Evolutionary conservation across 768 basidiomycete genomes (phyloP).

Genomic region (Russula sp.): DNA sequence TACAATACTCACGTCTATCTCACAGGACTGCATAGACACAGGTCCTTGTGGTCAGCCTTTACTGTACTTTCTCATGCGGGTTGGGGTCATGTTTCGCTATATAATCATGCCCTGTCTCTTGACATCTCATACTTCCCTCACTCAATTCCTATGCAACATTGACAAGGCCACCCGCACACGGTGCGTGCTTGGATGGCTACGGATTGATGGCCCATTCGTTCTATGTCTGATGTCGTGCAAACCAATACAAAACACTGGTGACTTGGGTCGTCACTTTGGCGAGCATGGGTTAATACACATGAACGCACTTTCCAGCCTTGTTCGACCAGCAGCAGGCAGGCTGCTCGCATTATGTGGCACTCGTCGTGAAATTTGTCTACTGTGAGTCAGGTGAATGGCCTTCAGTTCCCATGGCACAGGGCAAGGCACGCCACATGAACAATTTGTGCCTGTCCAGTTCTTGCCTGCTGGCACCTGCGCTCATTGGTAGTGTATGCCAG

Average conservation of each 20-base stretch:
- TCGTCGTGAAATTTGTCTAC: too few relatives aligned
- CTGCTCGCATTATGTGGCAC: too few relatives aligned
- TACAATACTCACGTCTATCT: not conserved
- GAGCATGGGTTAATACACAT: not conserved
- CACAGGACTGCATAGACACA: conserved; percentile 17
- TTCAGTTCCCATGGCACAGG: too few relatives aligned
- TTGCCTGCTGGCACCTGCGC: too few relatives aligned
- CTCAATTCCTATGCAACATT: conserved; percentile 1
- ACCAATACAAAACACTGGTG: not conserved
- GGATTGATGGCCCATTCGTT: not conserved
- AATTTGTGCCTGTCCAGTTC: too few relatives aligned
- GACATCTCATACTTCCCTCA: conserved; percentile 10
- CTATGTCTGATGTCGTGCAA: not conserved
- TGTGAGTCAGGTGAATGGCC: too few relatives aligned
- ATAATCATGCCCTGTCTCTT: conserved; percentile 15
- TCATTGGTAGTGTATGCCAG: too few relatives aligned
- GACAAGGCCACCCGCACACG: not conserved
- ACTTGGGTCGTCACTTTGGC: not conserved
- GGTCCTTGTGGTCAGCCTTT: conserved; percentile 3
- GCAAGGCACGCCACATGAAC: too few relatives aligned
- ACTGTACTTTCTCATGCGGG: conserved; percentile 10
- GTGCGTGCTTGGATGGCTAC: not conserved
- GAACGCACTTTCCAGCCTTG: too few relatives aligned
- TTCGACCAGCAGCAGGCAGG: too few relatives aligned
- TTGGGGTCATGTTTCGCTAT: conserved; percentile 12